Base-by-base conservation (phyloP, 169 alveolate species). In the Plasmodium berghei region DNA sequence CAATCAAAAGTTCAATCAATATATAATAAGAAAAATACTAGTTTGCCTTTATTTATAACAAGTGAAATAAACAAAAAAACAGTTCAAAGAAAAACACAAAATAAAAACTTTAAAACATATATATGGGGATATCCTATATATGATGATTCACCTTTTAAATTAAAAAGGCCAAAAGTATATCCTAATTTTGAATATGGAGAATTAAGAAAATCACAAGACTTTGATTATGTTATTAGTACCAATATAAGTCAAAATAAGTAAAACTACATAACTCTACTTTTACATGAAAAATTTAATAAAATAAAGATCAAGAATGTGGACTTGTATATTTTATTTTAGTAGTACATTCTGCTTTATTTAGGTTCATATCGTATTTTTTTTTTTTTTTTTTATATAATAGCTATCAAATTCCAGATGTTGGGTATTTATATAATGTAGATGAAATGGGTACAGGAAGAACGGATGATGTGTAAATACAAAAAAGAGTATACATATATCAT, bases 61-160 rank as follows among this genome's bases (percentile, higher is more conserved):
- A 34, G 16, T 34, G 67, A 54, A 22, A 26, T 18, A 24, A 67
- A 14, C 16, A 45, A 54, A 18, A 20, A 24, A 40, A 9, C 5
- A 6, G 42, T 22, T 9, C 26, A 20, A 64, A 64, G 70, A 58
- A 58, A 61, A 63, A 64, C 20, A 46, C 10, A 46, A 49, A 2
- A 24, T 10, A 9, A 66, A 1, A 66, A 80, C 14, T 46, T 56
- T 58, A 64, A 66, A 59, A 48, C 59, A 18, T 66, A 18, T 42
- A 24, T 91, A 5, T 91, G 94, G 94, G 94, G 90, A 1, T 91
- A 91, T 40, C 94, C 94, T 45, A 58, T 91, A 48, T 91, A 73
- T 58, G 94, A 92, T 12, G 94, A 91, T 34, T 67, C 77, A 0
- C 94, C 94, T 9, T 46, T 69, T 67, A 87, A 87, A 74, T 52